Conservation (phyloP, 495 filamentous ascomycete species). For the Letharia lupina region DNA sequence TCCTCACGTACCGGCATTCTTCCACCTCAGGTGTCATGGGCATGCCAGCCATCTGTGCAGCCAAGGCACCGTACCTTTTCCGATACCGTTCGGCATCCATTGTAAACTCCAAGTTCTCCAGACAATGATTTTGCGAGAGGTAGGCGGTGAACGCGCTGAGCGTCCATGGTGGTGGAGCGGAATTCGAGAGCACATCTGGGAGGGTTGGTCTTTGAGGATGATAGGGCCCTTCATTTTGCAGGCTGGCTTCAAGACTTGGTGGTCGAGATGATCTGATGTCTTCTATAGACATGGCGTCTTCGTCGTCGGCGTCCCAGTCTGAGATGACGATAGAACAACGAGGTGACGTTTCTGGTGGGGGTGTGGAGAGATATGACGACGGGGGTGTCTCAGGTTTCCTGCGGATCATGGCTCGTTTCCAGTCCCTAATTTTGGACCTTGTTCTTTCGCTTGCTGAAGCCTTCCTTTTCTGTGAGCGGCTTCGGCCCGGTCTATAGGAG, state of each 20-base stretch:
- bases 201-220: constrained; percentile 73
- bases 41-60: constrained; percentile 36
- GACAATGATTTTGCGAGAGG: constrained; percentile 92
- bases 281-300: constrained; percentile 43
- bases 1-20: constrained; percentile 61
- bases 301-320: constrained; percentile 54
- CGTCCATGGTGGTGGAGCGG: constrained; percentile 83
- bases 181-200: constrained; percentile 78
- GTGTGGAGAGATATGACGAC: constrained; percentile 25
- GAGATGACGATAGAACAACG: constrained; percentile 24
- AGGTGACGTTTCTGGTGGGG: constrained; percentile 26
- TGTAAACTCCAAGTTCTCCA: constrained; percentile 96
- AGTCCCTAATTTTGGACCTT: constrained; percentile 19
- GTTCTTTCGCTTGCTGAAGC: constrained; percentile 22
- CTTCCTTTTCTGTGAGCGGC: constrained; percentile 20
- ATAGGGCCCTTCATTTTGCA: constrained; percentile 46
- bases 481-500: constrained; percentile 18
- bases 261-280: constrained; percentile 44
- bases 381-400: constrained; percentile 25
- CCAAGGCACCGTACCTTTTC: constrained; percentile 56
- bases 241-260: constrained; percentile 41
- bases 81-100: constrained; percentile 90
- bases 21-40: constrained; percentile 42
- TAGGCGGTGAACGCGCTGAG: constrained; percentile 94
- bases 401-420: constrained; percentile 30